Evolutionary conservation across 768 basidiomycete genomes (phyloP), one percentile per base, ranked within the genome.

Genomic region (Lactarius evosmus): DNA sequence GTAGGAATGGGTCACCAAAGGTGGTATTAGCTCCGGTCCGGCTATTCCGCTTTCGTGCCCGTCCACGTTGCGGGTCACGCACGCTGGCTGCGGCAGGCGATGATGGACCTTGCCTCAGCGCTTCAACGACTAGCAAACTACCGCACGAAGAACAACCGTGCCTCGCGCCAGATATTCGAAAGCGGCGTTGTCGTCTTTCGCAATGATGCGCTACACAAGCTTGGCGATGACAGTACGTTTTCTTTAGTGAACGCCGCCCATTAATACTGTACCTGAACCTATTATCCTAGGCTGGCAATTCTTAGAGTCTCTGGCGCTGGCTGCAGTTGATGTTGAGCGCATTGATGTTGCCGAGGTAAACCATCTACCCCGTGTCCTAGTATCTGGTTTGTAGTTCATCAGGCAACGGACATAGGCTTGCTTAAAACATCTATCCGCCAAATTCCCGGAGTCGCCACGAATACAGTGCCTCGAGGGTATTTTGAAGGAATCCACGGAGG

Each of bases 361-460:
- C 61, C 65, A 83, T 78, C 29, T 17, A 41, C n/a, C 7, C 14
- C 29, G 33, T 52, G n/a, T 34, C 32, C 29, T 29, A 14, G 29
- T 58, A n/a, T 22, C 29, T 54, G 22, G 25, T 12, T 41, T 40
- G 19, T 44, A 5, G 32, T 55, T 49, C 5, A 54, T 34, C 55
- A 32, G 17, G 9, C 9, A 32, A 38, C 52, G 16, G 46, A 25
- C 52, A 19, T 54, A 91, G 89, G 77, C 79, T 72, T 89, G 88
- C 71, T 77, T 92, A 49, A 75, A 80, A 58, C 81, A 80, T 63
- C 80, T 95, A 22, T 71, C 76, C 19, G 76, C 80, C 57, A 85
- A 84, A 74, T 95, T 95, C 70, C 87, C 88, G 0, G 83, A 77
- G 32, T 95, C 93, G 1, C 88, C 90, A 22, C 84, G 95, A 25